A percentile compares a stretch with the other conserved stretches of the same genome.
Conservation (phyloP, 2,329 filamentous ascomycete genomes). For the Aspergillus eucalypticola region DNA sequence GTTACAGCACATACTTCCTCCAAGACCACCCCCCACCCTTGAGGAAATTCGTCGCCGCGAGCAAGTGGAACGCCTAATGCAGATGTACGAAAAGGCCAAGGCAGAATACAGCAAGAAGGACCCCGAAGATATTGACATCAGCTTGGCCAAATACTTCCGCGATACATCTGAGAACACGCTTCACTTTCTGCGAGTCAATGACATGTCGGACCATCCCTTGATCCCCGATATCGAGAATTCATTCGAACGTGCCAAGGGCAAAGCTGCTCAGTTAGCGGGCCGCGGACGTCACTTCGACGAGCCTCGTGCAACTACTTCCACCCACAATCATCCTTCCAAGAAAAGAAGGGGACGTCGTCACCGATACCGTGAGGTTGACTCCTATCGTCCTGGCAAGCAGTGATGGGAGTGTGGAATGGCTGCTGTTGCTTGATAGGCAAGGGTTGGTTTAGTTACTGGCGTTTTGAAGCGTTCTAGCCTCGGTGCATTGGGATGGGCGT, state of each 20-base stretch:
- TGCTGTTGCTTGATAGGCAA: neutral
- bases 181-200: constrained; percentile 32
- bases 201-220: constrained; percentile 27
- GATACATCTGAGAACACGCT: constrained; percentile 47
- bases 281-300: constrained; percentile 42
- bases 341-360: constrained; percentile 14
- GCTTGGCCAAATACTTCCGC: constrained; percentile 43
- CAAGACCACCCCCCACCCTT: neutral
- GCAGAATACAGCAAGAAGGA: constrained; percentile 37
- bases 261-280: constrained; percentile 38
- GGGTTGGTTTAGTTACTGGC: neutral
- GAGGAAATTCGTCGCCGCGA: constrained; percentile 1
- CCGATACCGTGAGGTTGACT: constrained; percentile 21
- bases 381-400: constrained; percentile 23
- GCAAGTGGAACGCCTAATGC: constrained; percentile 25
- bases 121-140: constrained; percentile 24
- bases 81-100: constrained; percentile 39
- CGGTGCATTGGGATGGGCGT: neutral
- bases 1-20: neutral
- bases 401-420: neutral
- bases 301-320: neutral
- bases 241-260: constrained; percentile 36
- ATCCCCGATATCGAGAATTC: constrained; percentile 36
- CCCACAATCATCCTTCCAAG: neutral
- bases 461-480: neutral